These are phyloP conservation scores for Pascua sp. DNA, from an alignment of 1,284 basidiomycete species.

Conservation along the genomic window DNA sequence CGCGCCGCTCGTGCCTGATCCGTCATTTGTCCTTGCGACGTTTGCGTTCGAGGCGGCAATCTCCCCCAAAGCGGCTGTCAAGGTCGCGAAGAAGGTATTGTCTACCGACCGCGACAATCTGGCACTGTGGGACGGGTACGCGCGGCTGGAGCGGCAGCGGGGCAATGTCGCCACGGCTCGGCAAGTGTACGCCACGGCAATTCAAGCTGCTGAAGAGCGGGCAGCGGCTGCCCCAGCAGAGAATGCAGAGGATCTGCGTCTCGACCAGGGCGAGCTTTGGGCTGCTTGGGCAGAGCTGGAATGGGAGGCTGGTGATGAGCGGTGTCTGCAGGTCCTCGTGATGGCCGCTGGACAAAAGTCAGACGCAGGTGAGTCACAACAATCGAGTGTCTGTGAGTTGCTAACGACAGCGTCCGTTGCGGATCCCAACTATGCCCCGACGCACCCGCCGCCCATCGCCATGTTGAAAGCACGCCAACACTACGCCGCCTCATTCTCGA, in stretches of 20 bases:
- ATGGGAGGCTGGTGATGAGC: conserved; percentile 43
- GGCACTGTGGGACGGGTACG: conserved; percentile 74
- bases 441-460: conserved; percentile 17
- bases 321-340: conserved; percentile 29
- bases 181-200: conserved; percentile 70
- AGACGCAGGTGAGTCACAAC: conserved; percentile 7
- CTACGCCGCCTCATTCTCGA: conserved; percentile 12
- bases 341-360: conserved; percentile 25
- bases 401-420: background rate
- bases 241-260: conserved; percentile 12
- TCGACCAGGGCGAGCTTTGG: conserved; percentile 58
- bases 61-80: conserved; percentile 48
- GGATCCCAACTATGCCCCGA: conserved; percentile 1
- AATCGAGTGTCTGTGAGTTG: background rate
- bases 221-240: conserved; percentile 15
- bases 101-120: conserved; percentile 64
- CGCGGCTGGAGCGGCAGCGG: conserved; percentile 69
- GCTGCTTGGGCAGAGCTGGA: conserved; percentile 89
- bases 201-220: conserved; percentile 37
- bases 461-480: conserved; percentile 36
- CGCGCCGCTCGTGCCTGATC: conserved; percentile 37
- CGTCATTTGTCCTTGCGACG: conserved; percentile 42
- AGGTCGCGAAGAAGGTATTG: conserved; percentile 68
- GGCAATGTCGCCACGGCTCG: conserved; percentile 69
- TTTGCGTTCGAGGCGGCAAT: conserved; percentile 46